A percentile compares a stretch with the other conserved stretches of the same genome.
Evolutionary conservation across 2,329 filamentous ascomycete genomes (phyloP).

Genomic region (Leptographium flavum): DNA sequence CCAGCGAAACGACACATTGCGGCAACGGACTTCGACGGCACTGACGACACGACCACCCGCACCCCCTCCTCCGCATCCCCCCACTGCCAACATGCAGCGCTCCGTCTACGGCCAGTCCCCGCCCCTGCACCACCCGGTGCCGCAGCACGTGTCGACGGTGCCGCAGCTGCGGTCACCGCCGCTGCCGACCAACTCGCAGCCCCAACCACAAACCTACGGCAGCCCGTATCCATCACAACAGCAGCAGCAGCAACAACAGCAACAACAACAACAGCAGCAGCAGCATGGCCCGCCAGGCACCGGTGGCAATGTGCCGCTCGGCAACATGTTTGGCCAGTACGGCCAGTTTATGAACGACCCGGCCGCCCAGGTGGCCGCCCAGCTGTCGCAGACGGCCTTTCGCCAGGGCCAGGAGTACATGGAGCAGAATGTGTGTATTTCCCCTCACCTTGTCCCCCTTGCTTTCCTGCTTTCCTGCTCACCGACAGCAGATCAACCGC

Average conservation of each 20-base stretch:
- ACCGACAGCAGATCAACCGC: conserved; percentile 33
- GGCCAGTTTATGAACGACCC: conserved; percentile 93
- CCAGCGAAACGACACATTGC: neutral
- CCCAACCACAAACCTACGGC: conserved; percentile 48
- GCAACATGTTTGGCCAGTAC: conserved; percentile 55
- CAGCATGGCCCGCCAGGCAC: conserved; percentile 19
- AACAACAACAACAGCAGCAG: conserved; percentile 19
- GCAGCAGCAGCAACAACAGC: conserved; percentile 41
- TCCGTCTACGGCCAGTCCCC: conserved; percentile 75
- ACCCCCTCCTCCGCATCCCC: neutral
- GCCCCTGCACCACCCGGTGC: conserved; percentile 90
- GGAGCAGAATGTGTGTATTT: conserved; percentile 67
- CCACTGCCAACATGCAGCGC: conserved; percentile 58
- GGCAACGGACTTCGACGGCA: neutral
- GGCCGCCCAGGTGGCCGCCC: conserved; percentile 85
- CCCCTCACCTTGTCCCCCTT: neutral
- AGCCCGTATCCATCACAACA: conserved; percentile 65
- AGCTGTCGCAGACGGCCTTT: conserved; percentile 85
- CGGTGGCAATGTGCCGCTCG: conserved; percentile 26
- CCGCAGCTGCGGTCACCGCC: conserved; percentile 92
- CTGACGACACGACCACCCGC: no score
- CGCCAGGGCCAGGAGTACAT: conserved; percentile 86
- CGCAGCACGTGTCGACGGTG: conserved; percentile 95
- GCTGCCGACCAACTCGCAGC: conserved; percentile 55
- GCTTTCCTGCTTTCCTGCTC: neutral